These are phyloP conservation scores for Coniochaeta hoffmannii DNA, from an alignment of 2,329 filamentous ascomycete genomes.

Conservation along the genomic window DNA sequence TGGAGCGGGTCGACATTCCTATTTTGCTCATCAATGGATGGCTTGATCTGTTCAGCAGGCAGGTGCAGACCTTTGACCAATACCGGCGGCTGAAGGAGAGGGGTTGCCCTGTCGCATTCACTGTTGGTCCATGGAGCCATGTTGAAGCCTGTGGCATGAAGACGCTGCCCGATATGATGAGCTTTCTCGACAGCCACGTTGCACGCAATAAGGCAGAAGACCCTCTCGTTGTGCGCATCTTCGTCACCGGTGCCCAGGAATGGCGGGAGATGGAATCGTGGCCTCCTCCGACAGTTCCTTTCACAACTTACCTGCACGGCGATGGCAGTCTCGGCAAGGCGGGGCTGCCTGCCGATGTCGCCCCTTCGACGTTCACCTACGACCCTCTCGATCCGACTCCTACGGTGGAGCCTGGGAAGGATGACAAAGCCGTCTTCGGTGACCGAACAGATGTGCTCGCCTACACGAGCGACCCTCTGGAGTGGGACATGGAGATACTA, in stretches of 20 bases:
- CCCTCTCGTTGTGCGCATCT: not conserved
- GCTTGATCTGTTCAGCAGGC: constrained; percentile 2
- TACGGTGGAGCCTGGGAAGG: not conserved
- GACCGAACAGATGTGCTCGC: not conserved
- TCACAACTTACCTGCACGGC: not conserved
- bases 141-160: not conserved
- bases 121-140: constrained; percentile 3
- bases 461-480: constrained; percentile 1
- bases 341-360: not conserved
- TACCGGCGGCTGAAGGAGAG: constrained; percentile 1
- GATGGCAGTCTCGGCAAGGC: not conserved
- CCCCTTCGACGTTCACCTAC: constrained; percentile 4
- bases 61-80: not conserved
- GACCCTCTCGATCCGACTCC: constrained; percentile 8
- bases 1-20: not conserved
- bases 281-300: constrained; percentile 1
- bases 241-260: constrained; percentile 4
- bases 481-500: constrained; percentile 3
- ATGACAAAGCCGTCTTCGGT: not conserved
- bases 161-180: not conserved
- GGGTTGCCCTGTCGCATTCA: not conserved
- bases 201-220: not conserved
- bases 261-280: constrained; percentile 1
- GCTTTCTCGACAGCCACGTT: constrained; percentile 1
- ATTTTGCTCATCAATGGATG: constrained; percentile 4